phyloP scores from a whole-genome alignment of 2,329 filamentous ascomycete species.

The Volutella citrinella region DNA sequence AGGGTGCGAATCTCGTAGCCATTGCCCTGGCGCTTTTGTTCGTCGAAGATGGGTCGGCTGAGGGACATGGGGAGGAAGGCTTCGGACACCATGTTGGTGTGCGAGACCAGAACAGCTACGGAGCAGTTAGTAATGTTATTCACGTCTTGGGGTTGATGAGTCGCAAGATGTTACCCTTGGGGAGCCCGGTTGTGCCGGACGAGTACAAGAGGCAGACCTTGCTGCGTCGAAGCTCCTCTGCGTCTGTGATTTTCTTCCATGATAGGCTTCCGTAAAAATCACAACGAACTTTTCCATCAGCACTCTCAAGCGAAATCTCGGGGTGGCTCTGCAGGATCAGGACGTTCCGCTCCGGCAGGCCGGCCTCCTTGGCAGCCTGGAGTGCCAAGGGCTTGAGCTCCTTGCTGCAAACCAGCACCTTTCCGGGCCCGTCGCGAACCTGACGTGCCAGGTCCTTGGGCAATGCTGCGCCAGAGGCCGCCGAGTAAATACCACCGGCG shows the following conservation, averaged over 20 bases:
- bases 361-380: too few relatives aligned
- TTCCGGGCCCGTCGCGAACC: too few relatives aligned
- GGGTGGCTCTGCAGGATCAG: too few relatives aligned
- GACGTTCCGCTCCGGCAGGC: too few relatives aligned
- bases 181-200: constrained; percentile 47
- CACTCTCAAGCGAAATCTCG: too few relatives aligned
- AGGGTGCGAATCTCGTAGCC: constrained; percentile 32
- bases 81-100: constrained; percentile 41
- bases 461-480: too few relatives aligned
- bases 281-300: constrained; percentile 20
- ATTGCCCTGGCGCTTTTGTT: constrained; percentile 20
- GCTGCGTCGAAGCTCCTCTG: constrained; percentile 37
- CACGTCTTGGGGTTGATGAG: background rate
- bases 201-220: constrained; percentile 45
- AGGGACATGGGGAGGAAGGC: constrained; percentile 28
- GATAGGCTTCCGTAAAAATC: constrained; percentile 36
- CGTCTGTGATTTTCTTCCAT: constrained; percentile 55
- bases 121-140: background rate
- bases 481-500: too few relatives aligned
- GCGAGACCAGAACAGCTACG: constrained; percentile 40
- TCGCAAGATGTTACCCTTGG: constrained; percentile 35
- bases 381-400: too few relatives aligned
- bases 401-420: too few relatives aligned
- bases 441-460: too few relatives aligned
- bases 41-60: constrained; percentile 26